Evolutionary conservation across 768 basidiomycete species (phyloP).

Genomic region (Cytidiella melzeri): DNA sequence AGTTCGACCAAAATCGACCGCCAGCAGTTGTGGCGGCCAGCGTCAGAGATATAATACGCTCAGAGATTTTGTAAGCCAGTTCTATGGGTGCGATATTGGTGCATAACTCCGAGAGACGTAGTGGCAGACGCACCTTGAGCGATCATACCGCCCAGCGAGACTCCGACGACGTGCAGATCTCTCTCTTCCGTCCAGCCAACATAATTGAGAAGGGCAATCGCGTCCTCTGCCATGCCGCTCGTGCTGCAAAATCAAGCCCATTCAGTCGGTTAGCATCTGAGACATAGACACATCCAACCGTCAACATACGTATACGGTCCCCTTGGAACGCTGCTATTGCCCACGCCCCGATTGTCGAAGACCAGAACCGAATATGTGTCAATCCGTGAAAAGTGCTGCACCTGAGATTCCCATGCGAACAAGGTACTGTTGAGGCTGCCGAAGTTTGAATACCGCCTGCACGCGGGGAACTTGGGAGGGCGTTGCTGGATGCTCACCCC

Average conservation of each 20-base stretch:
- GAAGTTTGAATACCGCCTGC: too few species aligned
- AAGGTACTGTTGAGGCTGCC: conserved; percentile 54
- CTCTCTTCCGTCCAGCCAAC: conserved; percentile 63
- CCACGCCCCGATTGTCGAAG: conserved; percentile 84
- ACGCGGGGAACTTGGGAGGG: not conserved
- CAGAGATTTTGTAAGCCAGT: conserved; percentile 57
- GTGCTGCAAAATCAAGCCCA: conserved; percentile 38
- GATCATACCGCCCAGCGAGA: conserved; percentile 82
- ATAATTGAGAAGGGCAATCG: conserved; percentile 57
- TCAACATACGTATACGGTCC: conserved; percentile 71
- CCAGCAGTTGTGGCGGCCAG: conserved; percentile 70
- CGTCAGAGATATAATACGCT: conserved; percentile 60
- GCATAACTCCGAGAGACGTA: not conserved
- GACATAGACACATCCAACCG: not conserved
- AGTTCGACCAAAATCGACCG: conserved; percentile 46
- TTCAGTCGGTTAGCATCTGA: too few species aligned
- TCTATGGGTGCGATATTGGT: conserved; percentile 36
- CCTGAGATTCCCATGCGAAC: conserved; percentile 61
- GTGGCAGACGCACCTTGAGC: conserved; percentile 49
- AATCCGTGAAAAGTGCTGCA: conserved; percentile 52
- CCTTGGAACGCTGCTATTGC: conserved; percentile 60
- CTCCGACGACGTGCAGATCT: conserved; percentile 64
- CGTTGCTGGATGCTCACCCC: too few species aligned
- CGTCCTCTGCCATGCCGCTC: conserved; percentile 73
- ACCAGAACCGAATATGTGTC: conserved; percentile 57